Evolutionary conservation across 2,329 filamentous ascomycete genomes (phyloP), one percentile per base, ranked within the genome.

Genomic region (Calonectria hongkongensis): DNA sequence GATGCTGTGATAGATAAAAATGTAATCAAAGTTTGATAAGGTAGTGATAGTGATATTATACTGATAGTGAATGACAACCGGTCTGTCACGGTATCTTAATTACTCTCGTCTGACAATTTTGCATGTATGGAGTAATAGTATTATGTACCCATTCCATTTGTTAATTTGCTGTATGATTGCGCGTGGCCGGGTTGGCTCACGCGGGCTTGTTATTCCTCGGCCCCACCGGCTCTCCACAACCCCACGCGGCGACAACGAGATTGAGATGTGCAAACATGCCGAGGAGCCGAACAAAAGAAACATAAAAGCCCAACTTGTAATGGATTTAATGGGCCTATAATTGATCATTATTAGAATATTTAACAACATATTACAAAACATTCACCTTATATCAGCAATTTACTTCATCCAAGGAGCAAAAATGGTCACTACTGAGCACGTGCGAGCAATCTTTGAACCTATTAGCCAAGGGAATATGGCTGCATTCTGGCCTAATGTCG

Each of bases 401-500:
- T 15, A 12, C n/a, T 13, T 27, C 21, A 21, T 21, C 2, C 0
- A 21, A 33, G 5, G 4, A 9, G 3, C 3, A 45, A 65, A 51
- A 27, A 66, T 66, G 63, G 63, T 66, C 0, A 66, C 45, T 21
- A 13, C 16, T 13, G 63, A 39, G 4, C 63, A 51, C 3, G 30
- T 66, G 5, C 45, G 45, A 7, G 25, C 47, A 6, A 41, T 66
- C 21, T 66, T 66, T 10, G 63, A 66, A 25, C 45, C 45, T 12
- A 21, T 51, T 27, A n/a, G n/a, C 13, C 63, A 15, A 41, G 63
- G 63, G 1, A 50, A 66, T 15, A 66, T 66, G 63, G 45, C 63
- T 4, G 28, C 21, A 12, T 66, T 66, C 47, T 66, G 63, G 63
- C 47, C 63, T 4, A 21, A 66, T 18, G 63, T 66, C 2, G 21